Evolutionary conservation across 192 early-diverging fungal species (phyloP).

Genomic region (Podila epigama): DNA sequence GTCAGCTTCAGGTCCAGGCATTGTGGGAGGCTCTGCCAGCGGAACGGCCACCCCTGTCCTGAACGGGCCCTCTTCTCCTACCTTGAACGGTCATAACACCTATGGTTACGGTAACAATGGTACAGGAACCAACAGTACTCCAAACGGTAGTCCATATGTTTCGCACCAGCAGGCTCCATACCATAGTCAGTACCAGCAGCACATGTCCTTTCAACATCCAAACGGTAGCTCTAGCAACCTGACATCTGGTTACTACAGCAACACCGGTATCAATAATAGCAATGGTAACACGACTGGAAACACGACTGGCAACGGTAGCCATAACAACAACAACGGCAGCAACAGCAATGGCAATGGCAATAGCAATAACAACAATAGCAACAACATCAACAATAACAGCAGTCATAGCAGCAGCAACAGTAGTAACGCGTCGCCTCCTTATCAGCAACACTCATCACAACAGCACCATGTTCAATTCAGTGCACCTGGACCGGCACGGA

Average conservation of each 20-base stretch:
- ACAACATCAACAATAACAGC: slow-evolving; percentile 9
- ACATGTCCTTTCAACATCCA: too few relatives aligned
- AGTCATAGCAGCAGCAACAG: slow-evolving; percentile 4
- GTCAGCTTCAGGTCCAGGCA: not conserved
- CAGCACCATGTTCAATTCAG: slow-evolving; percentile 17
- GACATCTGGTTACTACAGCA: not conserved
- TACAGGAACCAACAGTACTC: slow-evolving; percentile 11
- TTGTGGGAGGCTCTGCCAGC: slow-evolving; percentile 3
- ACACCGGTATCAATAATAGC: slow-evolving; percentile 1
- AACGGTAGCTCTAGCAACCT: too few relatives aligned
- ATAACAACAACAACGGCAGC: not conserved
- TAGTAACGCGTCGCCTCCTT: slow-evolving; percentile 8
- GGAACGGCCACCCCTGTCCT: slow-evolving; percentile 18
- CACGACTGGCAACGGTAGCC: slow-evolving; percentile 17
- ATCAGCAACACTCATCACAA: not conserved
- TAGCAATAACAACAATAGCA: slow-evolving; percentile 18
- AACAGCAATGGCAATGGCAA: slow-evolving; percentile 13
- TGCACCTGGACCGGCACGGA: slow-evolving; percentile 38
- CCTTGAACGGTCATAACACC: slow-evolving; percentile 21
- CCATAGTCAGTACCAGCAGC: not conserved
- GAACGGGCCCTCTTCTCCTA: slow-evolving; percentile 35
- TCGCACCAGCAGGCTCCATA: not conserved
- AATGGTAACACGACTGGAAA: slow-evolving; percentile 7
- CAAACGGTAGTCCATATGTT: not conserved
- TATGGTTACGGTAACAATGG: slow-evolving; percentile 11